phyloP scores from a whole-genome alignment of 2,329 filamentous ascomycete species.

The Talaromyces piceae region DNA sequence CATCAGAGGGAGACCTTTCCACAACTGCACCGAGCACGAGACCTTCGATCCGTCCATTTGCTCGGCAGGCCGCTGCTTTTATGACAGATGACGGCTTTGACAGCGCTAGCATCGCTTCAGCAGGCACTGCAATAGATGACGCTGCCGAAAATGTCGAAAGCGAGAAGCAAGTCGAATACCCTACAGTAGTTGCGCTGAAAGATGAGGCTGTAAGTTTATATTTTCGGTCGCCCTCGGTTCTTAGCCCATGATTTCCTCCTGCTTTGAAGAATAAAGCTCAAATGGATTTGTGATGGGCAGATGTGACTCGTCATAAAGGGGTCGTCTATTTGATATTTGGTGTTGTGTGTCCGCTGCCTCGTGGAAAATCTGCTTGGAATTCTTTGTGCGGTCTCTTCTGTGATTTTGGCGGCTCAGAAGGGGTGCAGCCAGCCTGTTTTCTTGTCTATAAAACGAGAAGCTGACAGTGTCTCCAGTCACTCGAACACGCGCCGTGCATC shows the following conservation, averaged over 20 bases:
- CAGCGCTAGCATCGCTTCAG: background rate
- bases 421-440: background rate
- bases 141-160: background rate
- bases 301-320: background rate
- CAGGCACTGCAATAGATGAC: background rate
- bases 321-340: background rate
- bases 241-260: background rate
- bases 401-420: background rate
- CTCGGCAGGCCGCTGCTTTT: constrained; percentile 6
- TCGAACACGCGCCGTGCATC: background rate
- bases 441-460: background rate
- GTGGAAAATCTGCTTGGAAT: background rate
- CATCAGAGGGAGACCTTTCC: constrained; percentile 9
- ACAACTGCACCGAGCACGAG: constrained; percentile 10
- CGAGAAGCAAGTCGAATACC: background rate
- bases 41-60: constrained; percentile 10
- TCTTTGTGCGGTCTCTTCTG: background rate
- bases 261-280: background rate
- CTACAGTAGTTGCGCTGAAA: background rate
- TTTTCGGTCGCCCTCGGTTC: background rate
- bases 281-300: background rate
- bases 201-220: background rate
- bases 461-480: background rate
- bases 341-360: background rate
- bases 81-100: constrained; percentile 2